These are phyloP conservation scores for Colletotrichum falcatum DNA, from an alignment of 2,329 filamentous ascomycete genomes.

Conservation along the genomic window DNA sequence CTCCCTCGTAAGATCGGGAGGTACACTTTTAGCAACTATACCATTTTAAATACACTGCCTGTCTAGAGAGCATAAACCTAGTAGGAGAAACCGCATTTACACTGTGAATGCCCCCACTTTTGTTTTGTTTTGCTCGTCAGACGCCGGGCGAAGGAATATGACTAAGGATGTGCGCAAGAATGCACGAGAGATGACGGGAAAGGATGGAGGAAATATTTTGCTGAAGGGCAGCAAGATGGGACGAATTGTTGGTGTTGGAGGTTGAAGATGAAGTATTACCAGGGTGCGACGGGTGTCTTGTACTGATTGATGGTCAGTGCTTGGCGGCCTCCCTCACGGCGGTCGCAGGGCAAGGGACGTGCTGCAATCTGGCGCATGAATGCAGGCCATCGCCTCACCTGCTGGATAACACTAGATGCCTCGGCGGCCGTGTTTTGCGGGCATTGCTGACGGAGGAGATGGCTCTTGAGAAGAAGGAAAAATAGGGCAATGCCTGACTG, in stretches of 20 bases:
- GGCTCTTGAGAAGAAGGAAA: neutral
- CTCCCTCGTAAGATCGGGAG: too few relatives aligned
- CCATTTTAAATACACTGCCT: too few relatives aligned
- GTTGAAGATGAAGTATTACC: neutral
- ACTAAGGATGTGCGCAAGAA: slow-evolving; percentile 5
- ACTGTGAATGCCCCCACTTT: too few relatives aligned
- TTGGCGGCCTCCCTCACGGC: slow-evolving; percentile 26
- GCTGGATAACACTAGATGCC: slow-evolving; percentile 17
- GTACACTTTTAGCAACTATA: too few relatives aligned
- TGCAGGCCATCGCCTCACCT: neutral
- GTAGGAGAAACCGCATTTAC: too few relatives aligned
- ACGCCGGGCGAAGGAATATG: neutral
- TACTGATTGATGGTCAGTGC: slow-evolving; percentile 7
- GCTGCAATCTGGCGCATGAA: slow-evolving; percentile 17
- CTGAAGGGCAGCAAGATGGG: slow-evolving; percentile 29
- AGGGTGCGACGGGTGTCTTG: slow-evolving; percentile 22
- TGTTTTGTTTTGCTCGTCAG: neutral
- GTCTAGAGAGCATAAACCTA: too few relatives aligned
- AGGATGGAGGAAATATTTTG: slow-evolving; percentile 39
- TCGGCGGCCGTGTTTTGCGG: neutral
- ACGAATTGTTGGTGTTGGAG: neutral
- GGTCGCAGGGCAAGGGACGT: neutral
- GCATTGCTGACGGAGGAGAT: too few relatives aligned
- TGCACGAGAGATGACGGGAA: neutral
- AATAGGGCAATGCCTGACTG: neutral